Evolutionary conservation across 2,329 filamentous ascomycete genomes (phyloP).

Genomic region (Alternaria consortialis): DNA sequence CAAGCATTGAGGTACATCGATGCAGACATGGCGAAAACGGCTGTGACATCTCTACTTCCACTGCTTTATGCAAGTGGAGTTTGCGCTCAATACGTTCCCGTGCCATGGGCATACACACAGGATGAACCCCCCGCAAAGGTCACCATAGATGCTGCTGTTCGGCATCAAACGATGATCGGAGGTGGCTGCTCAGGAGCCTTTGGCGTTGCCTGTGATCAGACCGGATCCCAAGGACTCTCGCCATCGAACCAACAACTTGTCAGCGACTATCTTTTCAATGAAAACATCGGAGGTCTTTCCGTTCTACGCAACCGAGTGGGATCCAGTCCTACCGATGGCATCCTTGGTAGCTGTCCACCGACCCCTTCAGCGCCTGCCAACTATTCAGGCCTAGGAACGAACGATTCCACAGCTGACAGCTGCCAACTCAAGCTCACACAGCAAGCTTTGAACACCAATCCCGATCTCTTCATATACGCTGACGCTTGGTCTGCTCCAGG

Average conservation of each 20-base stretch:
- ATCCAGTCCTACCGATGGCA: slow-evolving; percentile 42
- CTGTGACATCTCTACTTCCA: not conserved
- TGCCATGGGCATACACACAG: slow-evolving; percentile 11
- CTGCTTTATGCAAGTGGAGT: slow-evolving; percentile 2
- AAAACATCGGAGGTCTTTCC: slow-evolving; percentile 52
- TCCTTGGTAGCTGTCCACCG: too few species aligned
- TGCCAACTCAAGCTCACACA: too few species aligned
- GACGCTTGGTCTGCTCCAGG: too few species aligned
- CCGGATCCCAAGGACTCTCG: slow-evolving; percentile 24
- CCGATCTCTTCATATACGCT: too few species aligned
- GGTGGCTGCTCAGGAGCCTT: slow-evolving; percentile 21
- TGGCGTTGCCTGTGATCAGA: slow-evolving; percentile 17
- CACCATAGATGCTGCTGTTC: not conserved
- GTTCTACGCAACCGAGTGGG: slow-evolving; percentile 57
- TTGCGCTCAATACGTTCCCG: slow-evolving; percentile 9
- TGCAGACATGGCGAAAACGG: not conserved
- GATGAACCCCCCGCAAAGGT: slow-evolving; percentile 8
- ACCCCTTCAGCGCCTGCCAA: too few species aligned
- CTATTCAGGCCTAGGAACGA: too few species aligned
- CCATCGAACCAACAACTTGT: slow-evolving; percentile 49
- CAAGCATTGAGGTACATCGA: not conserved
- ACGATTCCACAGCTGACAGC: too few species aligned
- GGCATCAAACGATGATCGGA: slow-evolving; percentile 15
- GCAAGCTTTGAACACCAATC: too few species aligned
- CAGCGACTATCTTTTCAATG: slow-evolving; percentile 55